Conservation (phyloP, 2,329 filamentous ascomycete genomes). For the Cytospora chrysosperma region DNA sequence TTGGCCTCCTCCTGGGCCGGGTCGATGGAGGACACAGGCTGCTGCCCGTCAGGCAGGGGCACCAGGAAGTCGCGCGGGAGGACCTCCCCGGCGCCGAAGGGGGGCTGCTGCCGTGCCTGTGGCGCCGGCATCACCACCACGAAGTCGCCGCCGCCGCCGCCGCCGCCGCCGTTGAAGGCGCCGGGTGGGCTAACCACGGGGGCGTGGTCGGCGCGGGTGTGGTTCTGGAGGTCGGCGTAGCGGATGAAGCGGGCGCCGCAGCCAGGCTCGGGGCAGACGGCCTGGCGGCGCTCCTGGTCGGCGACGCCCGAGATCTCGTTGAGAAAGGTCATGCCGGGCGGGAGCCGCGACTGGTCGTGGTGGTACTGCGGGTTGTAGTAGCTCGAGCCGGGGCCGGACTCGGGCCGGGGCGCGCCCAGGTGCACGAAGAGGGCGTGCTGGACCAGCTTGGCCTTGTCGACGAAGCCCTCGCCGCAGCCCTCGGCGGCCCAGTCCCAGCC, state of each 20-base stretch:
- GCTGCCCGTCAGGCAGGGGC: background rate
- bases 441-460: constrained; percentile 74
- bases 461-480: constrained; percentile 74
- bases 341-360: constrained; percentile 8
- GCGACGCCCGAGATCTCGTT: constrained; percentile 44
- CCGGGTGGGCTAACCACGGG: too few relatives aligned
- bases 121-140: background rate
- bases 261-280: constrained; percentile 42
- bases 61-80: constrained; percentile 9
- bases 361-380: constrained; percentile 4
- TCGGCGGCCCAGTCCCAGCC: constrained; percentile 61
- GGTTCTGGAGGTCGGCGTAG: constrained; percentile 49
- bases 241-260: constrained; percentile 50
- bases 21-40: background rate
- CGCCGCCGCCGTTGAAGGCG: too few relatives aligned
- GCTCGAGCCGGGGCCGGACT: constrained; percentile 17
- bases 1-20: constrained; percentile 30
- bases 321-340: constrained; percentile 34
- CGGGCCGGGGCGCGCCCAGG: constrained; percentile 56
- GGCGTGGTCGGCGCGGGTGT: constrained; percentile 39
- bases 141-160: too few relatives aligned
- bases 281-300: constrained; percentile 40
- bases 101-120: constrained; percentile 2
- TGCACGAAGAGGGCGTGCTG: constrained; percentile 85
- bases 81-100: background rate